phyloP scores from a whole-genome alignment of 1,139 yeast genomes.

The Sugiyamaella japonica region DNA sequence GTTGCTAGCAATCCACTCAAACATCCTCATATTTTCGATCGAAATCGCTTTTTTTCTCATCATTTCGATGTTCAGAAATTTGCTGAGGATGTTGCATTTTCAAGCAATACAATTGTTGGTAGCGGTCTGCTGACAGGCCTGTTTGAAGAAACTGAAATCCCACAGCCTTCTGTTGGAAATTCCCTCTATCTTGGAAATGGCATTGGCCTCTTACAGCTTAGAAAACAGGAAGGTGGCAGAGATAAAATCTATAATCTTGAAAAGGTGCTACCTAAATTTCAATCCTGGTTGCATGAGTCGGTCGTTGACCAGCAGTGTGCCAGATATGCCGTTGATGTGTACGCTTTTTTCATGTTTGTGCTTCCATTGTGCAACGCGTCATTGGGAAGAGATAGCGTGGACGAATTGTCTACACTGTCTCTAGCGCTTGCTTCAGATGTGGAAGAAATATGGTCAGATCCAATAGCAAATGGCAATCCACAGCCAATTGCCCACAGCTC shows the following conservation, averaged over 20 bases:
- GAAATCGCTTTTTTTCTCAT: background rate
- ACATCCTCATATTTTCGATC: background rate
- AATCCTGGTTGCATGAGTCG: background rate
- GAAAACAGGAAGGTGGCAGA: background rate
- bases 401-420: conserved; percentile 6
- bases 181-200: conserved; percentile 5
- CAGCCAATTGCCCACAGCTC: background rate
- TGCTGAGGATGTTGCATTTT: conserved; percentile 17
- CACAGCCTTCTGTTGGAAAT: background rate
- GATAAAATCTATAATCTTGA: background rate
- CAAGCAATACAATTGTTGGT: conserved; percentile 16
- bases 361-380: background rate
- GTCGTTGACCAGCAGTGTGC: background rate
- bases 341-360: conserved; percentile 13
- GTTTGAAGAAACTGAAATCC: background rate
- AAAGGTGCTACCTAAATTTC: conserved; percentile 1
- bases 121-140: conserved; percentile 2
- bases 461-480: background rate
- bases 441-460: conserved; percentile 1
- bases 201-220: conserved; percentile 4
- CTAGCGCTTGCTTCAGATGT: conserved; percentile 7
- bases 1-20: background rate
- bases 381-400: background rate
- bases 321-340: conserved; percentile 4
- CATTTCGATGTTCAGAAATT: conserved; percentile 17